Evolutionary conservation across 2,329 filamentous ascomycete genomes (phyloP).

Genomic region (Acrocalymma vagum): DNA sequence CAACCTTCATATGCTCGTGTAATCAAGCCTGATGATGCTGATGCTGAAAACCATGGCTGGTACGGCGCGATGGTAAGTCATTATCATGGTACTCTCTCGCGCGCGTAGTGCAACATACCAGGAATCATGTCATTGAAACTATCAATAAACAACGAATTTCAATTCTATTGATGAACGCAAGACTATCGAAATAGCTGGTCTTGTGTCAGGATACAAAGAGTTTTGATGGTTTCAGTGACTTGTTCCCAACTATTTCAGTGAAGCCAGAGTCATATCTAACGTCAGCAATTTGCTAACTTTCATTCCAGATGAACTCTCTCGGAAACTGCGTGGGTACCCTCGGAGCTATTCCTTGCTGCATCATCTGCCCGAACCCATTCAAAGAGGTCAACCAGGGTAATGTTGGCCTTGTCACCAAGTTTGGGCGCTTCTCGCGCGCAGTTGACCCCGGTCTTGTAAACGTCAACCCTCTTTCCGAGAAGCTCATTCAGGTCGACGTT

Average conservation of each 20-base stretch:
- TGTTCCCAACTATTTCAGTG: no score
- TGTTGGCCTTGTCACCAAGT: slow-evolving; percentile 94
- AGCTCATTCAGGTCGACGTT: slow-evolving; percentile 90
- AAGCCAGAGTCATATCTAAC: no score
- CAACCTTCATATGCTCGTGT: slow-evolving; percentile 81
- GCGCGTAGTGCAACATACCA: no score
- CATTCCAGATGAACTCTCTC: slow-evolving; percentile 70
- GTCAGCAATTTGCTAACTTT: slow-evolving; percentile 5
- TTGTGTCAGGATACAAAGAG: no score
- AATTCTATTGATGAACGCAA: no score
- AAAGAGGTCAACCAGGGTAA: slow-evolving; percentile 92
- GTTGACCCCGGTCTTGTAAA: slow-evolving; percentile 97
- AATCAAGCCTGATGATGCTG: slow-evolving; percentile 68
- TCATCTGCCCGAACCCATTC: slow-evolving; percentile 94
- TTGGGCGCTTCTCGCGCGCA: slow-evolving; percentile 92
- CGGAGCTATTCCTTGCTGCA: slow-evolving; percentile 90
- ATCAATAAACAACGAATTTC: no score
- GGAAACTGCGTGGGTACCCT: slow-evolving; percentile 78
- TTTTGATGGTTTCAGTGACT: no score
- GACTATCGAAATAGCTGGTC: no score
- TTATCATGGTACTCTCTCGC: no score
- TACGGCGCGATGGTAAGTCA: slow-evolving; percentile 77
- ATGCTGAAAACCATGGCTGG: slow-evolving; percentile 81
- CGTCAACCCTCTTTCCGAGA: slow-evolving; percentile 94
- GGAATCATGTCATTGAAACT: no score